Evolutionary conservation across 805 yeast species (phyloP).

Genomic region (Metschnikowia peoriensis): DNA sequence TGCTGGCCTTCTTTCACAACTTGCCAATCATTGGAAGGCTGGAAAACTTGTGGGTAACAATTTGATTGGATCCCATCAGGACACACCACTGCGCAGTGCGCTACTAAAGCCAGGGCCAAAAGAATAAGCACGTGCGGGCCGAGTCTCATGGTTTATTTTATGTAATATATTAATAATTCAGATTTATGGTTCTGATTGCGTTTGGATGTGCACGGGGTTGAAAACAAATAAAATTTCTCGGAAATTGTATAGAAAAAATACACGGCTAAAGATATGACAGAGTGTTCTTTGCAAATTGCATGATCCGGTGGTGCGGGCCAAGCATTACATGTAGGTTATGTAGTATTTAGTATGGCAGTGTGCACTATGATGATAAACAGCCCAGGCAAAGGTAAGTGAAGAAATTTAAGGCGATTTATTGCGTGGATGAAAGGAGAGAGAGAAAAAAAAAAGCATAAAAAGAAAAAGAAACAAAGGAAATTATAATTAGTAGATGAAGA

Average conservation of each 20-base stretch:
- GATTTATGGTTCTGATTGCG: neutral
- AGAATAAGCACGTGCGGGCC: constrained; percentile 3
- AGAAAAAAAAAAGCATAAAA: neutral
- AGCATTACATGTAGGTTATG: no score
- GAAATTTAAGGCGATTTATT: no score
- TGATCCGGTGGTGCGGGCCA: neutral
- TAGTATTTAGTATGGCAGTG: neutral
- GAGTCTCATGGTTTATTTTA: constrained; percentile 2
- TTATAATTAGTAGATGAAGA: neutral
- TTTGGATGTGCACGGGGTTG: neutral
- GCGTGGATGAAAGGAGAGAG: neutral
- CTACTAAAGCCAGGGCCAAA: constrained; percentile 8
- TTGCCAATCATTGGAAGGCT: constrained; percentile 69
- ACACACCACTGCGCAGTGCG: constrained; percentile 31
- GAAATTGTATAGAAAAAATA: neutral
- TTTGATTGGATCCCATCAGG: constrained; percentile 41
- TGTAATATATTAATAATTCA: no score
- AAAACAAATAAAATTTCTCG: neutral
- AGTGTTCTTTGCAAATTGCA: constrained; percentile 2
- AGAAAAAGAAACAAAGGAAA: neutral
- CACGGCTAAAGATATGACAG: neutral
- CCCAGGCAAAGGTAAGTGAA: neutral
- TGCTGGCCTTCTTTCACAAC: constrained; percentile 65
- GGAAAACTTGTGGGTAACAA: constrained; percentile 66
- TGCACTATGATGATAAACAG: neutral